Evolutionary conservation across 2,329 filamentous ascomycete species (phyloP).

Genomic region (Fusarium nurragi): DNA sequence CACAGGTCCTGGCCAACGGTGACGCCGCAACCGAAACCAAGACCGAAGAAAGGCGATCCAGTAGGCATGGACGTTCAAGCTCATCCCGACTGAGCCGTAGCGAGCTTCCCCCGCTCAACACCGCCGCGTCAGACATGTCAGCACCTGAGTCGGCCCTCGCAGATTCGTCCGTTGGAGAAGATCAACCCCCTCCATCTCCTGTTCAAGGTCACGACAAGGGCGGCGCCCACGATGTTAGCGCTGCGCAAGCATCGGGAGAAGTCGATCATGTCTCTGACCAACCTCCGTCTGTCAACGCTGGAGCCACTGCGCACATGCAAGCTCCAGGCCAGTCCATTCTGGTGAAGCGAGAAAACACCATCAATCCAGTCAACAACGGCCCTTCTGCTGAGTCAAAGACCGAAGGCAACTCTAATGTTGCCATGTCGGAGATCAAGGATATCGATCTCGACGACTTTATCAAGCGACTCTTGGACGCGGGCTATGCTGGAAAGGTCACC

Average conservation of each 20-base stretch:
- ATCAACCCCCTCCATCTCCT: constrained; percentile 82
- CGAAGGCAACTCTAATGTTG: constrained; percentile 67
- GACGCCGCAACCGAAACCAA: constrained; percentile 65
- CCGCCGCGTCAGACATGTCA: constrained; percentile 54
- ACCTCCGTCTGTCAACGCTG: constrained; percentile 74
- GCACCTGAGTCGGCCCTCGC: constrained; percentile 54
- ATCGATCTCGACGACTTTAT: constrained; percentile 98
- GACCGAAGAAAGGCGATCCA: constrained; percentile 77
- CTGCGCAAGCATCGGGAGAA: constrained; percentile 86
- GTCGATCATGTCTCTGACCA: constrained; percentile 94
- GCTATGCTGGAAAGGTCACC: constrained; percentile 95
- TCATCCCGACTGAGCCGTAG: constrained; percentile 57
- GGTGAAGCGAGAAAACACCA: constrained; percentile 78
- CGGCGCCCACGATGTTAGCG: constrained; percentile 80
- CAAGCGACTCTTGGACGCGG: constrained; percentile 89
- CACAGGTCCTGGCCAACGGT: constrained; percentile 70
- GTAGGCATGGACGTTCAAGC: constrained; percentile 66
- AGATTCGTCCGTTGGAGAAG: constrained; percentile 52
- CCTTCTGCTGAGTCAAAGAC: constrained; percentile 55
- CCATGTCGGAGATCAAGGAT: constrained; percentile 89
- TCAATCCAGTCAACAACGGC: constrained; percentile 68
- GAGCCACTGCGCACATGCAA: constrained; percentile 66
- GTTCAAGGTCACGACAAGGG: constrained; percentile 77
- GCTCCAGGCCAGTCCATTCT: constrained; percentile 90
- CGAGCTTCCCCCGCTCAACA: constrained; percentile 55